These are phyloP conservation scores for Colletotrichum destructivum DNA, from an alignment of 2,329 filamentous ascomycete species.

Conservation along the genomic window DNA sequence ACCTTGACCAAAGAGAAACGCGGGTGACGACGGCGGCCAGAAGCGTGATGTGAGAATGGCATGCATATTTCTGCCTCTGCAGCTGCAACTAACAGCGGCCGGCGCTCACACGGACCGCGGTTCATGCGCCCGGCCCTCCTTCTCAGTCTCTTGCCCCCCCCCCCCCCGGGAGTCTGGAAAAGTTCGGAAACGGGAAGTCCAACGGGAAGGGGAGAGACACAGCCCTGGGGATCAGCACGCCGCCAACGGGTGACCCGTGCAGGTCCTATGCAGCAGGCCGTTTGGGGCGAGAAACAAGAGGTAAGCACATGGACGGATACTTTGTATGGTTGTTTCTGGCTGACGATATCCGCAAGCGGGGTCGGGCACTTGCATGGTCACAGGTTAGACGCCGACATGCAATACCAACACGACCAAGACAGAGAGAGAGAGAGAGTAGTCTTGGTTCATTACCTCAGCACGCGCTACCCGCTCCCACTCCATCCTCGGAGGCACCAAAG, in stretches of 20 bases:
- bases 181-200: slow-evolving; percentile 28
- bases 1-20: slow-evolving; percentile 7
- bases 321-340: background rate
- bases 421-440: no score
- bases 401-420: background rate
- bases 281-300: slow-evolving; percentile 18
- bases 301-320: background rate
- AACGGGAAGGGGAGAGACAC: slow-evolving; percentile 17
- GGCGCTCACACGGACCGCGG: slow-evolving; percentile 36
- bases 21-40: slow-evolving; percentile 6
- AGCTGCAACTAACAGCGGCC: slow-evolving; percentile 37
- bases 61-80: slow-evolving; percentile 33
- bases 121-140: slow-evolving; percentile 31
- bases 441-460: background rate
- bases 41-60: slow-evolving; percentile 41
- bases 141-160: background rate
- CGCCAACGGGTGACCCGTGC: slow-evolving; percentile 33
- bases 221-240: slow-evolving; percentile 26
- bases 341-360: background rate
- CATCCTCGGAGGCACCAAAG: background rate
- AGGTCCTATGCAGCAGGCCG: slow-evolving; percentile 34
- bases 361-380: no score
- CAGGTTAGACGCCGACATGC: no score
- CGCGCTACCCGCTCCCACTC: slow-evolving; percentile 9
- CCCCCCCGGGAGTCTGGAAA: background rate